These are phyloP conservation scores for Trichoderma gamsii DNA, from an alignment of 495 filamentous ascomycete species.

Conservation along the genomic window DNA sequence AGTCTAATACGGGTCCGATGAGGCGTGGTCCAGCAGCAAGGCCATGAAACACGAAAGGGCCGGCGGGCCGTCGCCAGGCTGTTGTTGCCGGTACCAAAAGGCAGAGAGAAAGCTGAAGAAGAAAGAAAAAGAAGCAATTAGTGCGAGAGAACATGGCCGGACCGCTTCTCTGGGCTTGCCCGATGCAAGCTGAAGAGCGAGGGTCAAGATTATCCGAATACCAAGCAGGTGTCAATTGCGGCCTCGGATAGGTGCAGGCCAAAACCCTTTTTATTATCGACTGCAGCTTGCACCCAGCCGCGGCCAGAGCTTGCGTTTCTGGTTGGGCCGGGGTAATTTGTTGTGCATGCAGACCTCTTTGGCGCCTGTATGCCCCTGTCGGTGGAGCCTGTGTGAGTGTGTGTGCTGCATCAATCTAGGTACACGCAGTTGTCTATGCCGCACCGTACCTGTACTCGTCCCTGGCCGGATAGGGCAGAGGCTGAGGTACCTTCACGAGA, in stretches of 20 bases:
- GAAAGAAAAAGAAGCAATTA: not conserved
- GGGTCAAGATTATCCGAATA: not conserved
- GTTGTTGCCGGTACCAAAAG: not conserved
- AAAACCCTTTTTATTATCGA: not conserved
- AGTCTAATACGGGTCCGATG: not conserved
- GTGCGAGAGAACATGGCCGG: not conserved
- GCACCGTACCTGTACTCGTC: not conserved
- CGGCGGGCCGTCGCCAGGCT: not conserved
- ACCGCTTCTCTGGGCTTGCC: not conserved
- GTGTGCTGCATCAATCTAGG: not conserved
- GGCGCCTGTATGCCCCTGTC: not conserved
- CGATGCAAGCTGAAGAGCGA: not conserved
- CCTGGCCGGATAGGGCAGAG: not conserved
- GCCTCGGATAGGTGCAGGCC: constrained; percentile 10
- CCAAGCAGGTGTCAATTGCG: constrained; percentile 7
- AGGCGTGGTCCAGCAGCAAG: not conserved
- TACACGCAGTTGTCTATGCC: not conserved
- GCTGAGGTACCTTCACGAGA: not conserved
- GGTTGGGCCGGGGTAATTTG: constrained; percentile 3
- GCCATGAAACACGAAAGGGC: constrained; percentile 10
- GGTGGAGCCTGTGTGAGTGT: not conserved
- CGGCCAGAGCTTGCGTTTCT: constrained; percentile 7
- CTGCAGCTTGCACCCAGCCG: constrained; percentile 1
- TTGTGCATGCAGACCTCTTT: not conserved
- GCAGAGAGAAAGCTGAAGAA: not conserved